Percentiles rank a stretch among this genome's conserved stretches.
These are phyloP conservation scores for Botrytis galanthina DNA, from an alignment of 2,329 filamentous ascomycete genomes.

Conservation along the genomic window DNA sequence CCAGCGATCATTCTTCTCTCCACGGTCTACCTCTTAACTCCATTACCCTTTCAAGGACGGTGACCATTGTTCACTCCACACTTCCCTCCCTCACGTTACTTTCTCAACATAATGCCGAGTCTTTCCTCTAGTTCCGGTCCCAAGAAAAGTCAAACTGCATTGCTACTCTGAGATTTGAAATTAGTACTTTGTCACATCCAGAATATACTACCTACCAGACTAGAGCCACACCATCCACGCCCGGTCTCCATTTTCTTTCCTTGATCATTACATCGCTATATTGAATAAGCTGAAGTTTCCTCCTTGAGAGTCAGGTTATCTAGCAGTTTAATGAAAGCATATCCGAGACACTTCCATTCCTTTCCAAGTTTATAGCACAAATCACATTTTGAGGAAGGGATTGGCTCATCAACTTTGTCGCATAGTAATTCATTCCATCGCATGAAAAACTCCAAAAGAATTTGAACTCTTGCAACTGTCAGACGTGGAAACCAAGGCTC, in stretches of 20 bases:
- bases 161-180: background rate
- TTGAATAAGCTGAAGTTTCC: background rate
- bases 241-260: background rate
- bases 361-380: background rate
- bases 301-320: background rate
- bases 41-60: background rate
- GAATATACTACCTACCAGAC: background rate
- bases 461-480: background rate
- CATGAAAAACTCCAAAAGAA: background rate
- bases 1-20: background rate
- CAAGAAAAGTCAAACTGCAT: background rate
- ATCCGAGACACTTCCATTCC: background rate
- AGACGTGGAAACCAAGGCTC: background rate
- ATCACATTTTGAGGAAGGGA: background rate
- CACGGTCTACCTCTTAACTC: background rate
- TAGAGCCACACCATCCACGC: background rate
- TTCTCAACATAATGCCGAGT: background rate
- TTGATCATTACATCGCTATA: background rate
- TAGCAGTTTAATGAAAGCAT: background rate
- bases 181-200: background rate
- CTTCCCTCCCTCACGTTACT: background rate
- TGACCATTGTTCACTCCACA: background rate
- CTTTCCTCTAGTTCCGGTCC: no score
- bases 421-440: background rate
- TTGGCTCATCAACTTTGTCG: background rate